Evolutionary conservation across 1,284 basidiomycete species (phyloP), one percentile per base, ranked within the genome.

Genomic region (Wallemia hederae): DNA sequence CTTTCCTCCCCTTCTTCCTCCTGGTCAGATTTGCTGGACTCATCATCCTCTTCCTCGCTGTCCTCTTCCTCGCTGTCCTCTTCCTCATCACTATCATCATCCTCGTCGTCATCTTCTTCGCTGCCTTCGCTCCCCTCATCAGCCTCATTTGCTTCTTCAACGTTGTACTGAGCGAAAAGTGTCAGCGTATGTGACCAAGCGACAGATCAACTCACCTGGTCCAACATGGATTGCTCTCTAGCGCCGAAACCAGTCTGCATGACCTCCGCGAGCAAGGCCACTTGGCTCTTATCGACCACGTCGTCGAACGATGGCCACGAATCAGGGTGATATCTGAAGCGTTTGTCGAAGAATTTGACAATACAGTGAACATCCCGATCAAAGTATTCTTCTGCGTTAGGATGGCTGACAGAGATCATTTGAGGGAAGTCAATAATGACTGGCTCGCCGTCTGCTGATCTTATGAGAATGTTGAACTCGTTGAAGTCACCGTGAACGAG

Each of bases 401-500:
- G 80, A 68, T 99, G 92, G 59, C 90, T 85, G 33, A 87, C 92
- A 75, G 85, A 90, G 70, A 98, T 87, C 92, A 98, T 97, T 74
- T 99, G 92, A 1, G 92, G 92, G 69, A 99, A 99, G 73, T 99
- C 94, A 66, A 99, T 98, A 31, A 99, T 80, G 60, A 97, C 74
- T 2, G 92, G 86, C 66, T 89, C 82, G 7, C 86, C 84, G 49
- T 76, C 77, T 61, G 81, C 81, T 59, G 82, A 79, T 58, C 79
- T 78, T 64, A 99, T 88, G 63, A 99, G 80, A 66, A 99, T 89
- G 71, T 99, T 98, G 75, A 98, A 99, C 70, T 99, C 94, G 72
- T 99, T 99, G 73, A 87, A 99, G 71, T 99, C 92, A 59, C 94
- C 92, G 68, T 99, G 92, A 61, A 99, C 97, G 24, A 99, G 77